A percentile compares a stretch with the other conserved stretches of the same genome.
phyloP scores from a whole-genome alignment of 345 rosid species.

The Euphorbia lathyris region DNA sequence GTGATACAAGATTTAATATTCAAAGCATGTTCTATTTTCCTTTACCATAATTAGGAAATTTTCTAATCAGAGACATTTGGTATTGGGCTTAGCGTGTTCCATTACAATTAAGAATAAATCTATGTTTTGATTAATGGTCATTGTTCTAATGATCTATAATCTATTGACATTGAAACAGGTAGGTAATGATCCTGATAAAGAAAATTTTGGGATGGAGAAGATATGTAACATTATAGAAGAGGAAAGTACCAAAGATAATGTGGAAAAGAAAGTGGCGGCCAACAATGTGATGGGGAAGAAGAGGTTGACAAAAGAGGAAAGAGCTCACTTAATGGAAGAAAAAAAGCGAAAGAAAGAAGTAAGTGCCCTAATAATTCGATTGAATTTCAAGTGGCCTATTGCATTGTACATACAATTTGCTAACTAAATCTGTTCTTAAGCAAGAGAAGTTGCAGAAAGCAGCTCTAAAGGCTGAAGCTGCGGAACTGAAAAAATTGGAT shows the following conservation, averaged over 20 bases:
- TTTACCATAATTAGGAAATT: background rate
- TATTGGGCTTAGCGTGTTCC: background rate
- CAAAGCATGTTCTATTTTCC: background rate
- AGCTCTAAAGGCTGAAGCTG: slow-evolving; percentile 78
- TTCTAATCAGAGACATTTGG: background rate
- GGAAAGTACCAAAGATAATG: slow-evolving; percentile 20
- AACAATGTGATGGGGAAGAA: slow-evolving; percentile 42
- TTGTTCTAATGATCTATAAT: slow-evolving; percentile 1
- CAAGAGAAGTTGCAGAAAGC: slow-evolving; percentile 78
- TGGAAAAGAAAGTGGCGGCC: slow-evolving; percentile 28
- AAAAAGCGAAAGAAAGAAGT: slow-evolving; percentile 76
- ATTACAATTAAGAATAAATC: background rate
- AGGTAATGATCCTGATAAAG: slow-evolving; percentile 49
- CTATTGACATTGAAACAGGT: slow-evolving; percentile 42
- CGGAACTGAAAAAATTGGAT: slow-evolving; percentile 64
- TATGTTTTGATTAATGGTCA: background rate
- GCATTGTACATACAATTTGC: background rate
- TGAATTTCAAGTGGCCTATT: slow-evolving; percentile 8
- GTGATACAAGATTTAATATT: slow-evolving; percentile 4
- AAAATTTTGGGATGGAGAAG: slow-evolving; percentile 44
- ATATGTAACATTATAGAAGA: slow-evolving; percentile 21
- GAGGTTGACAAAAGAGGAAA: slow-evolving; percentile 53
- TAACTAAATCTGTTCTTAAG: slow-evolving; percentile 41
- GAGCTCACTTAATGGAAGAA: slow-evolving; percentile 55
- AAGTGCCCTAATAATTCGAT: slow-evolving; percentile 15